Conservation (phyloP, 2,329 filamentous ascomycete species). For the Pestalotiopsis sp. region DNA sequence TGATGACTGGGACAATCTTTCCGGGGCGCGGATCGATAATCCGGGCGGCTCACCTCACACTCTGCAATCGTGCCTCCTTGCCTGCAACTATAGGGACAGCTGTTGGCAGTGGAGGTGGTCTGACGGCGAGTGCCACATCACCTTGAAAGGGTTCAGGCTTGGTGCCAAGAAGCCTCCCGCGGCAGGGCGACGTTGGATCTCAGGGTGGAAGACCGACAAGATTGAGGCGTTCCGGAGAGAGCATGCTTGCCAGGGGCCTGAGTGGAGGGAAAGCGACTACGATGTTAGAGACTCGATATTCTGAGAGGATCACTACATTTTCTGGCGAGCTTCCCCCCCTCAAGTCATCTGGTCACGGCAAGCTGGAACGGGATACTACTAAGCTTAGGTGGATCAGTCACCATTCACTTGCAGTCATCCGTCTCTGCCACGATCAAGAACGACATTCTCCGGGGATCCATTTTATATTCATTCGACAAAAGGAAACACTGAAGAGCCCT, state of each 20-base stretch:
- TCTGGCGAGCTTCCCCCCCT: background rate
- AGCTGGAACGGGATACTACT: background rate
- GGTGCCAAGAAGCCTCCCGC: background rate
- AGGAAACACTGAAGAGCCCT: background rate
- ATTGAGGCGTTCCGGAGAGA: conserved; percentile 3
- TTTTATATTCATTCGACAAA: background rate
- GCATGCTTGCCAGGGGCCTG: background rate
- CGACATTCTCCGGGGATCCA: background rate
- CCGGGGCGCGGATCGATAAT: background rate
- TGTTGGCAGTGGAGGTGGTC: background rate
- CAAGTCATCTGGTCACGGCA: background rate
- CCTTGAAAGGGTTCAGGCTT: background rate
- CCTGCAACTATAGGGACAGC: background rate
- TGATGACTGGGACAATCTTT: conserved; percentile 4
- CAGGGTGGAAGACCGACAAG: background rate
- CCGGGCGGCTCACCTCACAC: background rate
- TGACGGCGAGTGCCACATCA: background rate
- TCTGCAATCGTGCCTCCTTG: background rate
- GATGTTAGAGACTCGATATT: background rate
- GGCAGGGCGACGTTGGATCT: background rate
- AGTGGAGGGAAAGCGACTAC: background rate
- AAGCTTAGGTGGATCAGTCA: background rate
- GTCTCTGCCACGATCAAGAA: background rate
- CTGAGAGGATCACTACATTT: background rate
- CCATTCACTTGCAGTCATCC: background rate